phyloP scores from a whole-genome alignment of 495 filamentous ascomycete species.

The Aspergillus sclerotioniger region DNA sequence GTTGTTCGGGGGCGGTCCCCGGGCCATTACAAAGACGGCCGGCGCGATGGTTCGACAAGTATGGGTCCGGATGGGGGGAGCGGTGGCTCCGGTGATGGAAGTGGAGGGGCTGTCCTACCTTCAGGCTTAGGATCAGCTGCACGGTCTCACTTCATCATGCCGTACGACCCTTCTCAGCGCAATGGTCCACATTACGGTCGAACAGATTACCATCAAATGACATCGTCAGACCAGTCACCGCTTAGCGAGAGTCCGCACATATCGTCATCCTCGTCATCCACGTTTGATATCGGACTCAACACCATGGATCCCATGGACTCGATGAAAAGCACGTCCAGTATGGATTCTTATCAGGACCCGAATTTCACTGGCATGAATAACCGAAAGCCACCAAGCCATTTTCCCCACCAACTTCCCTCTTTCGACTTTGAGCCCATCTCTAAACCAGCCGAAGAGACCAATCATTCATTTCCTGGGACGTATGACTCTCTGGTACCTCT shows the following conservation, averaged over 20 bases:
- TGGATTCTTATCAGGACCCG: constrained; percentile 37
- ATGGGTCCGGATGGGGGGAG: constrained; percentile 66
- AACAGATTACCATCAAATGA: constrained; percentile 38
- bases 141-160: constrained; percentile 37
- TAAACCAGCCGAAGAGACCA: constrained; percentile 20
- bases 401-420: constrained; percentile 19
- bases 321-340: constrained; percentile 32
- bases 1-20: constrained; percentile 92
- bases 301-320: constrained; percentile 45
- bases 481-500: constrained; percentile 30
- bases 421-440: constrained; percentile 26
- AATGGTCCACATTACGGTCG: constrained; percentile 35
- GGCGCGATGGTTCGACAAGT: constrained; percentile 67
- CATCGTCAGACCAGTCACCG: constrained; percentile 36
- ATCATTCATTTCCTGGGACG: constrained; percentile 19
- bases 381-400: constrained; percentile 24
- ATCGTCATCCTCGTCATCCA: constrained; percentile 45
- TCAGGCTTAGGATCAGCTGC: constrained; percentile 34
- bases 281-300: constrained; percentile 40
- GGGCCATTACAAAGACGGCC: constrained; percentile 86
- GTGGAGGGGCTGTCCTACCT: constrained; percentile 29
- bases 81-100: constrained; percentile 34
- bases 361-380: constrained; percentile 25
- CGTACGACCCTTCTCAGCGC: constrained; percentile 39
- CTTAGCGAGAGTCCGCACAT: constrained; percentile 42